Percentiles rank a stretch among this genome's conserved stretches.
Conservation (phyloP, 2,329 filamentous ascomycete genomes). For the Alternaria sp. region DNA sequence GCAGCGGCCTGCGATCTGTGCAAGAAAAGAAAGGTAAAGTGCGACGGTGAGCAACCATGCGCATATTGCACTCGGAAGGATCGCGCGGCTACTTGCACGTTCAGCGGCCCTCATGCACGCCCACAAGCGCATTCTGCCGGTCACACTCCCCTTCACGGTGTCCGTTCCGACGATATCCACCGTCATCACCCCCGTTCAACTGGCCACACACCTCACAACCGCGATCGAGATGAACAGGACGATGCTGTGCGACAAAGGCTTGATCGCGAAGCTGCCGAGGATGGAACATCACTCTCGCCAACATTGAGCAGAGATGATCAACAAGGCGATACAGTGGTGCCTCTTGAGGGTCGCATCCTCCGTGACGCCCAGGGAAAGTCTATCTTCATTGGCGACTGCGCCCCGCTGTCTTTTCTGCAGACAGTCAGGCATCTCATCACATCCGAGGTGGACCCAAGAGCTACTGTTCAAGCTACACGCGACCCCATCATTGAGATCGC, state of each 20-base stretch:
- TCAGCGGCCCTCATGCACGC: slow-evolving; percentile 49
- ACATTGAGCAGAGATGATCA: slow-evolving; percentile 41
- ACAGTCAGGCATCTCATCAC: slow-evolving; percentile 59
- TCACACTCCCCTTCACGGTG: slow-evolving; percentile 30
- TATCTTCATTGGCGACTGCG: slow-evolving; percentile 62
- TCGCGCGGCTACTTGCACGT: slow-evolving; percentile 49
- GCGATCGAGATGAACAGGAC: slow-evolving; percentile 8
- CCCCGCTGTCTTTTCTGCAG: slow-evolving; percentile 60
- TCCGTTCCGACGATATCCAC: neutral
- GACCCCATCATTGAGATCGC: slow-evolving; percentile 44
- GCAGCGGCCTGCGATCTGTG: slow-evolving; percentile 40
- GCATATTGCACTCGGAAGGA: slow-evolving; percentile 55
- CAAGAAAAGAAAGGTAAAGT: slow-evolving; percentile 54
- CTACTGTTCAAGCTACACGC: slow-evolving; percentile 30
- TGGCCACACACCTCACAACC: slow-evolving; percentile 5
- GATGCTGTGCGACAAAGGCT: slow-evolving; percentile 4
- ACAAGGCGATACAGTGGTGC: slow-evolving; percentile 51
- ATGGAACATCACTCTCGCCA: slow-evolving; percentile 26
- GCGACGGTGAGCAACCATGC: slow-evolving; percentile 59
- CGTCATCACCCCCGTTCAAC: slow-evolving; percentile 1
- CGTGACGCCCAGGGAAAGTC: slow-evolving; percentile 61
- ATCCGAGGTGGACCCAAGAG: slow-evolving; percentile 37
- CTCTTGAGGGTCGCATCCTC: slow-evolving; percentile 54
- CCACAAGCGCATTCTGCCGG: slow-evolving; percentile 39
- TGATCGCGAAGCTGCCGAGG: slow-evolving; percentile 4